Percentiles rank a stretch among this genome's conserved stretches.
phyloP scores from a whole-genome alignment of 1,139 yeast species.

The Geotrichum phurueaensis region DNA sequence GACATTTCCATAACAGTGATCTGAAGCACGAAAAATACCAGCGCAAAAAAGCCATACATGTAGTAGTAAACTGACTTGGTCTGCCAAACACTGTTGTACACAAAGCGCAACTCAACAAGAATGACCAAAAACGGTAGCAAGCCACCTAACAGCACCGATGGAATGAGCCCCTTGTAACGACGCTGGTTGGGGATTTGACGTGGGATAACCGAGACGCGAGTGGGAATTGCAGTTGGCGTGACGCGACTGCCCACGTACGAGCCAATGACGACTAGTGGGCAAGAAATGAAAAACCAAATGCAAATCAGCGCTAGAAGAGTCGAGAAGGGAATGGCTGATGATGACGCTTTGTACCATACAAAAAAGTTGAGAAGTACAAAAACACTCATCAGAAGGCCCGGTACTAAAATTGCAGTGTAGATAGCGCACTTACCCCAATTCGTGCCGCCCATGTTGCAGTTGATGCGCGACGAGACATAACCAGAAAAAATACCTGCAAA shows the following conservation, averaged over 20 bases:
- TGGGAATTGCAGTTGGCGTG: constrained; percentile 31
- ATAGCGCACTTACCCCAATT: constrained; percentile 27
- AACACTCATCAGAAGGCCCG: constrained; percentile 50
- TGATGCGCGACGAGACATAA: constrained; percentile 57
- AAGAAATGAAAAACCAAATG: constrained; percentile 56
- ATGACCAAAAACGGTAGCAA: constrained; percentile 73
- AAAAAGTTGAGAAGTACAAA: constrained; percentile 57
- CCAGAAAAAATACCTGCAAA: constrained; percentile 72
- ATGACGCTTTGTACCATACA: constrained; percentile 72
- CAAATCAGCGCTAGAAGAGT: constrained; percentile 55
- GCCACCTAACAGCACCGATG: constrained; percentile 46
- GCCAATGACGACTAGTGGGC: constrained; percentile 72
- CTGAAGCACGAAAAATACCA: constrained; percentile 54
- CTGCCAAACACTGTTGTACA: constrained; percentile 73
- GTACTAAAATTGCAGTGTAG: constrained; percentile 41
- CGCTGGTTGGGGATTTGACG: constrained; percentile 41
- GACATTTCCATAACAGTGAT: constrained; percentile 67
- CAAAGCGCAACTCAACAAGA: constrained; percentile 67
- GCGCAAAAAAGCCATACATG: constrained; percentile 70
- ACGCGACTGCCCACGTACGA: constrained; percentile 52
- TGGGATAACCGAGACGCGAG: constrained; percentile 33
- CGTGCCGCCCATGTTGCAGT: constrained; percentile 47
- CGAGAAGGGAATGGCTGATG: constrained; percentile 72
- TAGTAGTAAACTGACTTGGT: constrained; percentile 74
- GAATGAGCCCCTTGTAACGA: constrained; percentile 32